These are phyloP conservation scores for Globisporangium barbulae DNA, from an alignment of 352 stramenopile species.

Conservation along the genomic window DNA sequence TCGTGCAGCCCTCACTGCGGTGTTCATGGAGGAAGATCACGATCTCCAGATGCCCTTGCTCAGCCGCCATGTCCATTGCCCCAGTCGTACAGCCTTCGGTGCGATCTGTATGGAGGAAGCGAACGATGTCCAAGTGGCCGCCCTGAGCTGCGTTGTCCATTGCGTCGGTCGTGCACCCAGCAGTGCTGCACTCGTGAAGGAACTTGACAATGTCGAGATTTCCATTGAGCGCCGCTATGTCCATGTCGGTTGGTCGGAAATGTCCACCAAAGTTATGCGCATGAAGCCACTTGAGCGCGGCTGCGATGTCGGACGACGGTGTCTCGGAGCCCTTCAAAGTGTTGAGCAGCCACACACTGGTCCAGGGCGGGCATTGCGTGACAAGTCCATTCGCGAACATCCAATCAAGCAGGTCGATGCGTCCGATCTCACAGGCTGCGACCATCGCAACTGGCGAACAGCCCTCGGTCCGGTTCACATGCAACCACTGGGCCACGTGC, in stretches of 20 bases:
- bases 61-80: conserved; percentile 16
- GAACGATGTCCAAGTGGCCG: conserved; percentile 12
- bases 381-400: neutral
- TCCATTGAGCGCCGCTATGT: neutral
- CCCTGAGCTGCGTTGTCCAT: conserved; percentile 15
- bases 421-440: neutral
- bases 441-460: conserved; percentile 17
- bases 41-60: conserved; percentile 3
- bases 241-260: conserved; percentile 1
- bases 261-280: conserved; percentile 1
- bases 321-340: neutral
- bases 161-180: conserved; percentile 13
- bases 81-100: conserved; percentile 15
- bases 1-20: conserved; percentile 13
- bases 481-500: conserved; percentile 36
- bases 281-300: conserved; percentile 3
- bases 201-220: conserved; percentile 12
- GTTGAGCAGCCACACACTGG: conserved; percentile 3
- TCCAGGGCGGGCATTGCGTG: conserved; percentile 3
- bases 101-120: conserved; percentile 12
- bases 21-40: conserved; percentile 14
- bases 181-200: conserved; percentile 4
- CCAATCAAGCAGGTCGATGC: conserved; percentile 9
- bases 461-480: conserved; percentile 28
- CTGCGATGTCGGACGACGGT: neutral